Evolutionary conservation across 805 yeast species (phyloP).

Genomic region (Wickerhamomyces queroliae): DNA sequence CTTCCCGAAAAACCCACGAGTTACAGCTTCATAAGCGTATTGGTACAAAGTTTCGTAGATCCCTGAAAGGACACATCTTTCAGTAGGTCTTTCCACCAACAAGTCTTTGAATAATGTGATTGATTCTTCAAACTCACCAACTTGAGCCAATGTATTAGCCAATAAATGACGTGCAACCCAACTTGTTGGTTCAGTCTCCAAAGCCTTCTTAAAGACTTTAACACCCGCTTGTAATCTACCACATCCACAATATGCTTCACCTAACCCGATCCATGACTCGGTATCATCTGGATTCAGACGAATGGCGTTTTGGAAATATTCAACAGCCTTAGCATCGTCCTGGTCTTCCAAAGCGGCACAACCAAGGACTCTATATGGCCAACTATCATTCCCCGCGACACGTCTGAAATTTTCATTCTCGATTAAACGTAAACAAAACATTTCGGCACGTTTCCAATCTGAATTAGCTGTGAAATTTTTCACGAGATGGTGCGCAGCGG

Average conservation of each 20-base stretch:
- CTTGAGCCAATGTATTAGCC: constrained; percentile 56
- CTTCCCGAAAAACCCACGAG: constrained; percentile 62
- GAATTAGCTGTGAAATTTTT: constrained; percentile 55
- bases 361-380: constrained; percentile 92
- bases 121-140: constrained; percentile 64
- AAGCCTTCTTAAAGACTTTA: constrained; percentile 71
- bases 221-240: constrained; percentile 85
- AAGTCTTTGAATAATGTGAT: constrained; percentile 40
- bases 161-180: constrained; percentile 64
- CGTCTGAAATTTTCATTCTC: constrained; percentile 56
- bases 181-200: constrained; percentile 43
- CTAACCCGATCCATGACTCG: constrained; percentile 91
- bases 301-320: constrained; percentile 82
- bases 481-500: constrained; percentile 70
- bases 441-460: constrained; percentile 85
- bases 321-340: constrained; percentile 74
- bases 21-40: constrained; percentile 45
- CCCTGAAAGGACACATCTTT: constrained; percentile 44
- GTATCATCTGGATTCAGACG: constrained; percentile 61
- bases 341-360: constrained; percentile 66
- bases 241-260: constrained; percentile 85
- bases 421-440: constrained; percentile 61
- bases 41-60: constrained; percentile 52
- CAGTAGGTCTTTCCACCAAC: constrained; percentile 37
- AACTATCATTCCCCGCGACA: constrained; percentile 41